Evolutionary conservation across 306 rosid species (phyloP).

Genomic region (Fagus sylvatica): DNA sequence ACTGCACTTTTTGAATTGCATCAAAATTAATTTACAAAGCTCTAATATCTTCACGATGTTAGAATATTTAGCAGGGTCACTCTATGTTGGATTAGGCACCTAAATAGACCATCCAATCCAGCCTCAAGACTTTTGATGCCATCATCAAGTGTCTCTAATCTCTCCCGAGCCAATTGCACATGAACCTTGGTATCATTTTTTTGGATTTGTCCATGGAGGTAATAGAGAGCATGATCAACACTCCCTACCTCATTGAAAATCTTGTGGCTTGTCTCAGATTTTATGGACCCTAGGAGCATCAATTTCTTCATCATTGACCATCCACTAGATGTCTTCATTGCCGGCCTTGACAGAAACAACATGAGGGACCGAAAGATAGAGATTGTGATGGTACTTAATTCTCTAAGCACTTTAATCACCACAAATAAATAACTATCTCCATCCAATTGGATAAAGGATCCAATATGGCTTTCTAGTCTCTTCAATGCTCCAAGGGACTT

Average conservation of each 20-base stretch:
- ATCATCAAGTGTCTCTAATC: conserved; percentile 27
- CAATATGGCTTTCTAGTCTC: conserved; percentile 28
- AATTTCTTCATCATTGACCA: conserved; percentile 36
- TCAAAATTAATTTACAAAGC: too few relatives aligned
- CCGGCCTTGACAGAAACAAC: conserved; percentile 23
- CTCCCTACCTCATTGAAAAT: conserved; percentile 16
- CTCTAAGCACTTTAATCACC: conserved; percentile 33
- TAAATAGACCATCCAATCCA: conserved; percentile 40
- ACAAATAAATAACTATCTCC: conserved; percentile 6
- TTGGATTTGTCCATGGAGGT: conserved; percentile 4
- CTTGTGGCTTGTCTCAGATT: conserved; percentile 16
- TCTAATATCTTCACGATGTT: conserved; percentile 10
- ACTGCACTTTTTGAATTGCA: too few relatives aligned
- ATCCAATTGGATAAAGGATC: conserved; percentile 10
- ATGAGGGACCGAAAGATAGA: conserved; percentile 33
- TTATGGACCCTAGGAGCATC: conserved; percentile 1
- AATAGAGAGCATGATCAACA: conserved; percentile 30
- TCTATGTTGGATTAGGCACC: conserved; percentile 43
- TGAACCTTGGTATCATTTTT: conserved; percentile 10
- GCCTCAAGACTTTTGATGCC: conserved; percentile 26
- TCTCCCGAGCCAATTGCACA: conserved; percentile 19
- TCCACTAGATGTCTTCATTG: conserved; percentile 20
- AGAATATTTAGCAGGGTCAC: conserved; percentile 44
- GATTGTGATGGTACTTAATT: conserved; percentile 30
- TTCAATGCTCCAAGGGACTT: conserved; percentile 37